A percentile compares a stretch with the other conserved stretches of the same genome.
phyloP scores from a whole-genome alignment of 2,329 filamentous ascomycete species.

The Epichloe brachyelytri region DNA sequence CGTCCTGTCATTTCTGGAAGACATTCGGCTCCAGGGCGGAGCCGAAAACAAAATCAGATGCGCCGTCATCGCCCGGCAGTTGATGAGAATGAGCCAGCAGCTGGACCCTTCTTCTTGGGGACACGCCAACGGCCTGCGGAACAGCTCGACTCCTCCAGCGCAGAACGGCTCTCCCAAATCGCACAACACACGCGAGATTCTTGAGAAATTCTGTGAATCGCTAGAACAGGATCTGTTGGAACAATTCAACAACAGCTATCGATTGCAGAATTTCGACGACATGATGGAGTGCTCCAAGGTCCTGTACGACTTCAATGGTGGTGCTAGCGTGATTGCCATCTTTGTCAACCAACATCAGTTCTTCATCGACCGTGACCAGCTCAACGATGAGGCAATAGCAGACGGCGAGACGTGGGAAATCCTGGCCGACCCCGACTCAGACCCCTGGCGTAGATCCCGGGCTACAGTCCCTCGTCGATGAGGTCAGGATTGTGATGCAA shows the following conservation, averaged over 20 bases:
- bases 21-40: slow-evolving; percentile 71
- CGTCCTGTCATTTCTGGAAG: slow-evolving; percentile 74
- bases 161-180: slow-evolving; percentile 24
- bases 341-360: slow-evolving; percentile 99
- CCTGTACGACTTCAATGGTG: slow-evolving; percentile 89
- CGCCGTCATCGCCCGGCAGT: slow-evolving; percentile 82
- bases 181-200: slow-evolving; percentile 69
- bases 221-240: slow-evolving; percentile 89
- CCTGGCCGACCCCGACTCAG: slow-evolving; percentile 85
- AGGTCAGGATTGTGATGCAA: slow-evolving; percentile 90
- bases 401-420: slow-evolving; percentile 78
- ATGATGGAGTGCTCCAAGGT: slow-evolving; percentile 97
- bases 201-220: slow-evolving; percentile 94
- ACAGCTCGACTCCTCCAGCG: slow-evolving; percentile 39
- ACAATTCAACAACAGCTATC: slow-evolving; percentile 95
- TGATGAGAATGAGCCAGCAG: slow-evolving; percentile 87
- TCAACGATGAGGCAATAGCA: slow-evolving; percentile 70
- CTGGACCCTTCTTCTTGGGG: slow-evolving; percentile 68
- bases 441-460: slow-evolving; percentile 87
- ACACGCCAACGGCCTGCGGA: slow-evolving; percentile 41
- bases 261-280: slow-evolving; percentile 88
- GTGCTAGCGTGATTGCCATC: slow-evolving; percentile 83
- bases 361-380: slow-evolving; percentile 90
- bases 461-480: slow-evolving; percentile 81
- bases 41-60: slow-evolving; percentile 90